These are phyloP conservation scores for Beauveria sp. DNA, from an alignment of 2,329 filamentous ascomycete genomes.

Conservation along the genomic window DNA sequence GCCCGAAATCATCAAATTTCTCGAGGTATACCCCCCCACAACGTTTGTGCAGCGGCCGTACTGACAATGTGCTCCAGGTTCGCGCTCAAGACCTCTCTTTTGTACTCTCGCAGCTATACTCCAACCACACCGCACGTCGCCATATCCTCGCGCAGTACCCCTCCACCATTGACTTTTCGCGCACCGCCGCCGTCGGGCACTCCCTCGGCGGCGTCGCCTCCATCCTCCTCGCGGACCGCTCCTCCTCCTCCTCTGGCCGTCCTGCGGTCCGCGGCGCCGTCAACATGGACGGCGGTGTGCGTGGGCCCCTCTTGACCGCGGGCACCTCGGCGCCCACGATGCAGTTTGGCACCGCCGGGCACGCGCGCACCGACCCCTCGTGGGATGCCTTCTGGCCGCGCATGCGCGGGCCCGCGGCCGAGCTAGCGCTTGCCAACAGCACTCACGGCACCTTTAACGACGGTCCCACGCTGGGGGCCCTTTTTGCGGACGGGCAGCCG, in stretches of 20 bases:
- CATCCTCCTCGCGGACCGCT: constrained; percentile 16
- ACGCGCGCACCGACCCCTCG: constrained; percentile 14
- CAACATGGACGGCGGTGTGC: constrained; percentile 29
- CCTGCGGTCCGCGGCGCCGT: constrained; percentile 24
- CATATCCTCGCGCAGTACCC: constrained; percentile 8
- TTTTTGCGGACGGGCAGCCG: constrained; percentile 3
- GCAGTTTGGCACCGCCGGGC: constrained; percentile 13
- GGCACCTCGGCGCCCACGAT: constrained; percentile 19
- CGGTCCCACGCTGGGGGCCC: constrained; percentile 6
- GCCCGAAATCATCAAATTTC: constrained; percentile 3
- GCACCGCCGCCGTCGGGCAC: constrained; percentile 25
- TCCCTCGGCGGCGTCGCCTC: constrained; percentile 29
- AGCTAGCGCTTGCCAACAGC: constrained; percentile 15
- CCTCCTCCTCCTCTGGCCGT: too few species aligned
- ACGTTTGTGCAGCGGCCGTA: too few species aligned
- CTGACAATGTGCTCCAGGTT: constrained; percentile 13
- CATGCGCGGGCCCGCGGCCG: constrained; percentile 13
- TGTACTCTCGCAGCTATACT: constrained; percentile 24
- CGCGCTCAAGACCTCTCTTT: constrained; percentile 27
- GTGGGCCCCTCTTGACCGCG: constrained; percentile 14
- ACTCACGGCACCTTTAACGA: constrained; percentile 18
- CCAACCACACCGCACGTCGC: not conserved
- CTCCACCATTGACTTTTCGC: constrained; percentile 16
- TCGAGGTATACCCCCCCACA: not conserved
- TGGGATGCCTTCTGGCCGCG: constrained; percentile 16